Base-by-base conservation (phyloP, 2,329 filamentous ascomycete genomes). In the Phialophora macrospora region DNA sequence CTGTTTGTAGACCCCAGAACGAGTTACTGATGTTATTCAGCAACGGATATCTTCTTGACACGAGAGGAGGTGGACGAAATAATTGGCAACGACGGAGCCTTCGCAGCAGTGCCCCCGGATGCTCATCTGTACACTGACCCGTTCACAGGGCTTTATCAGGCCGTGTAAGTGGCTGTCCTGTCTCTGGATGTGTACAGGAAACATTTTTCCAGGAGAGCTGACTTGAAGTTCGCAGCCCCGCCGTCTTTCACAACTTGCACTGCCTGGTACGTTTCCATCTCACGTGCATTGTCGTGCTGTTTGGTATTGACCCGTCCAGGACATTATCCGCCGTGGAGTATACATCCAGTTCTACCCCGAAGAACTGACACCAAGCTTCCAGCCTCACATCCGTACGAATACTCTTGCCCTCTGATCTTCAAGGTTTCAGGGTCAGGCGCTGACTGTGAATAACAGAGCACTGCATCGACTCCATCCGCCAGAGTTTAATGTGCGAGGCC, bases 1-100 rank as follows among this genome's bases (percentile, higher is more conserved):
- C 20, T 1, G 30, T 24, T 20, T 22, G 30, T n/a, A 28, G 14
- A 41, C 5, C 24, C 34, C 11, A 34, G 2, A 14, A 38, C 14
- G 34, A 38, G 3, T 38, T 14, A 49, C n/a, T 26, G n/a, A 49
- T 9, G 24, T 26, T 8, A 20, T 20, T 17, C 54, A 56, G 54
- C 54, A 24, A 56, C 54, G 30, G 54, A 56, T 38, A 56, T 56
- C 28, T 56, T 56, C 54, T 9, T 56, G 54, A 56, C 54, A 56
- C 24, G 20, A 24, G 54, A 56, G 54, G 54, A 56, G 32, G 20
- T 56, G 14, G 54, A 56, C 12, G 54, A 56, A 24, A 56, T 56
- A 2, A 56, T 56, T n/a, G n/a, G 32, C 1, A 38, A 32, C 24
- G 28, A 41, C 20, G 54, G 32, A 3, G 54, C 30, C 54, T 56